Evolutionary conservation across 2,329 filamentous ascomycete genomes (phyloP), one percentile per base, ranked within the genome.

Genomic region (Aspergillus latus): DNA sequence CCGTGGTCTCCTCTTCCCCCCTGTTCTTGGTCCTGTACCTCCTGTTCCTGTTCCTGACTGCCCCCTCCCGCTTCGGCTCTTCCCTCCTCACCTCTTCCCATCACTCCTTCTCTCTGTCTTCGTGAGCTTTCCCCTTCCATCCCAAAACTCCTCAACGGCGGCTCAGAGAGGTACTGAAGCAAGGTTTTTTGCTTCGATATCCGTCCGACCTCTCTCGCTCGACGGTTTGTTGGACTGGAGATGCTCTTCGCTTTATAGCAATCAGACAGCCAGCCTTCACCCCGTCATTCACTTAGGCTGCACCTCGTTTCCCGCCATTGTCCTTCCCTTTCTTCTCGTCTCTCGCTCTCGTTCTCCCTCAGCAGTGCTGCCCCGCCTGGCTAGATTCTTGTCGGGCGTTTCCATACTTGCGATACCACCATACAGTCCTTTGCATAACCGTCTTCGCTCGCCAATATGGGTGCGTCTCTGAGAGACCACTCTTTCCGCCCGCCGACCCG

Each of bases 401-500:
- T 15, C 30, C 16, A 32, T 16, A 5, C 10, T 11, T n/a, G 46
- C 52, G 34, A 42, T 34, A 47, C 44, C 30, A 29, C 15, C 4
- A 30, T 43, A 52, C 49, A 43, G 40, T 50, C 44, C 34, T 49
- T 49, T 26, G 8, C 16, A 44, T 49, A 50, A 37, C 26, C 36
- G 44, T 43, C 51, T 50, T 29, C 51, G 9, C 53, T 53, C 58
- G 29, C 58, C 66, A 73, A 58, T 56, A 92, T 92, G 88, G 84
- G 82, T 70, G 87, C 87, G 47, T 92, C 88, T 68, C 79, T 92
- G 61, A 88, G 84, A 76, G 84, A 86, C 61, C 87, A 89, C 69
- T 78, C 87, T 47, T 91, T 88, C 46, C 88, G 88, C 49, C 78
- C 78, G 36, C 69, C 74, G 36, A 80, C 78, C 61, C 86, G 90